A percentile compares a stretch with the other conserved stretches of the same genome.
Conservation (phyloP, 2,329 filamentous ascomycete genomes). For the Neophaeococcomyces mojaviensis region DNA sequence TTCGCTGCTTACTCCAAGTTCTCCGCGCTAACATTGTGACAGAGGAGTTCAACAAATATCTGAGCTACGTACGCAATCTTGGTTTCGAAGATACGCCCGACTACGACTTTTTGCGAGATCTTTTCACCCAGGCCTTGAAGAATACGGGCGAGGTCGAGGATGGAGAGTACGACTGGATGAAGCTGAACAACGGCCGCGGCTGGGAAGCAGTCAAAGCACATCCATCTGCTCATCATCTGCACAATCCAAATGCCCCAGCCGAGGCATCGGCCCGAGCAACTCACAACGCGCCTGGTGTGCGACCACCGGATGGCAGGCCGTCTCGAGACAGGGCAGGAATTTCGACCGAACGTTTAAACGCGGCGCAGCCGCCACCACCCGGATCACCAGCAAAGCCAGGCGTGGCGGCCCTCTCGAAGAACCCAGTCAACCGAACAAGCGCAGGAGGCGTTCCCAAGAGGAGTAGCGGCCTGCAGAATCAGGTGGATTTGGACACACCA, state of each 20-base stretch:
- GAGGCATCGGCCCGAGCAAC: constrained; percentile 80
- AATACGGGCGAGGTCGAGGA: constrained; percentile 91
- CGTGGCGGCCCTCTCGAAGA: constrained; percentile 56
- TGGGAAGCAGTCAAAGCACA: constrained; percentile 75
- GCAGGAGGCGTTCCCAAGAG: constrained; percentile 42
- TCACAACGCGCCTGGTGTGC: constrained; percentile 54
- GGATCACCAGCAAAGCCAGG: constrained; percentile 66
- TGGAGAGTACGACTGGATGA: constrained; percentile 99
- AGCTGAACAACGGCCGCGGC: constrained; percentile 85
- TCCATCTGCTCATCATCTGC: constrained; percentile 64
- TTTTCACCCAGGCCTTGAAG: constrained; percentile 94
- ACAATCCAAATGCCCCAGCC: constrained; percentile 69
- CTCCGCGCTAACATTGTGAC: constrained; percentile 15
- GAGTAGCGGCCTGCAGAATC: constrained; percentile 28
- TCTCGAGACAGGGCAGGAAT: constrained; percentile 58
- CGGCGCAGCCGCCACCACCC: constrained; percentile 80
- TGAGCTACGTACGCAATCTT: constrained; percentile 93
- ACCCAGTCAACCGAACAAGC: constrained; percentile 61
- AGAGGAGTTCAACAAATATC: constrained; percentile 96
- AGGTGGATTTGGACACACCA: constrained; percentile 66
- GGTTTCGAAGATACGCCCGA: constrained; percentile 98
- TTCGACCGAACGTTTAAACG: constrained; percentile 85
- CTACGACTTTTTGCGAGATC: constrained; percentile 93
- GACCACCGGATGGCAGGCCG: constrained; percentile 27
- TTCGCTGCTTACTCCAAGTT: constrained; percentile 9